Evolutionary conservation across 2,329 filamentous ascomycete genomes (phyloP).

Genomic region (Hypomyces rosellus): DNA sequence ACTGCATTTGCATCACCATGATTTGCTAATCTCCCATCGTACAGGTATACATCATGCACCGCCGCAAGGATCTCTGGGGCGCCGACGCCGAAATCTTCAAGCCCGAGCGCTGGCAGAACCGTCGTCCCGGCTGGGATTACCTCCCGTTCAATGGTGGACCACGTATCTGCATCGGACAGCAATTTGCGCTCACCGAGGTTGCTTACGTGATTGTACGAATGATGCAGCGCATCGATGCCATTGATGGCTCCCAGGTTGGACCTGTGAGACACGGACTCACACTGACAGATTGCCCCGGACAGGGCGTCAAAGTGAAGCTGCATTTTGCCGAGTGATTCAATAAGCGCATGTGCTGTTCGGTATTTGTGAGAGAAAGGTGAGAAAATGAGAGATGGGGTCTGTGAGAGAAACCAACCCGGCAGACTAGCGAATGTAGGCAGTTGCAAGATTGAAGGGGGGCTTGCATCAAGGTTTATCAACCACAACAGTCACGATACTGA

Average conservation of each 20-base stretch:
- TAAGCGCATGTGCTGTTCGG: too few species aligned
- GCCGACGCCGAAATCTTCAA: slow-evolving; percentile 33
- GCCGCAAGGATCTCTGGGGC: slow-evolving; percentile 32
- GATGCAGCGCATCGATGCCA: slow-evolving; percentile 17
- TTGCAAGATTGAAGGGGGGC: too few species aligned
- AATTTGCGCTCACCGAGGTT: slow-evolving; percentile 22
- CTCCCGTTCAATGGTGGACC: slow-evolving; percentile 23
- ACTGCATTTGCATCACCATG: too few species aligned
- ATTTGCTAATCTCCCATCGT: not conserved
- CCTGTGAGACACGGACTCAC: slow-evolving; percentile 16
- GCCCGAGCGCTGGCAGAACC: slow-evolving; percentile 33
- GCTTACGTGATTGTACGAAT: slow-evolving; percentile 18
- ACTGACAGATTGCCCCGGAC: slow-evolving; percentile 16
- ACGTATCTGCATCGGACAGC: slow-evolving; percentile 23
- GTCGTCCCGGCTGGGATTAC: slow-evolving; percentile 21
- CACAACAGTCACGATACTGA: too few species aligned
- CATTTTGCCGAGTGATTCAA: slow-evolving; percentile 13
- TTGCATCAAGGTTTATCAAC: too few species aligned
- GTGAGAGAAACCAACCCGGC: too few species aligned
- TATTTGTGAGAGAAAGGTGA: too few species aligned
- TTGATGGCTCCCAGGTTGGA: slow-evolving; percentile 16
- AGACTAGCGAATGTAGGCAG: too few species aligned
- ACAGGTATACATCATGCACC: slow-evolving; percentile 29
- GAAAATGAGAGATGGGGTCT: too few species aligned
- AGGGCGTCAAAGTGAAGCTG: slow-evolving; percentile 16